Evolutionary conservation across 2,329 filamentous ascomycete species (phyloP).

Genomic region (Colletotrichum musae): DNA sequence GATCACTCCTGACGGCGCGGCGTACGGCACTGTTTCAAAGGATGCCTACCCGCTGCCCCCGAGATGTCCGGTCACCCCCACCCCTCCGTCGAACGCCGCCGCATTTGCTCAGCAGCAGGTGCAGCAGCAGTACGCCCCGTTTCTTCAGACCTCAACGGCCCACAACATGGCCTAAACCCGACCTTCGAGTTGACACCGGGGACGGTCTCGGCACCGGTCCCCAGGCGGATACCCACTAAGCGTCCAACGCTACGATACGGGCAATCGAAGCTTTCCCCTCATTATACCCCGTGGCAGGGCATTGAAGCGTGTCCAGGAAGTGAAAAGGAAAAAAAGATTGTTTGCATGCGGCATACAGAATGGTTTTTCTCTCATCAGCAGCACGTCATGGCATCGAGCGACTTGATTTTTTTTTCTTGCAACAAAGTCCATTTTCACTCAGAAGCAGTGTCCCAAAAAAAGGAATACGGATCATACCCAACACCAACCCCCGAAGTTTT

Average conservation of each 20-base stretch:
- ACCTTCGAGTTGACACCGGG: slow-evolving; percentile 23
- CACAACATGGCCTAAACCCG: slow-evolving; percentile 47
- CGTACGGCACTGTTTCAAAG: slow-evolving; percentile 64
- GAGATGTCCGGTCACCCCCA: slow-evolving; percentile 75
- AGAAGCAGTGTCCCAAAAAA: slow-evolving; percentile 59
- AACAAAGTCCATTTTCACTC: slow-evolving; percentile 48
- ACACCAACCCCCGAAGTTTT: slow-evolving; percentile 42
- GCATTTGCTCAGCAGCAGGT: slow-evolving; percentile 55
- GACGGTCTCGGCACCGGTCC: slow-evolving; percentile 4
- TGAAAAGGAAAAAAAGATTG: slow-evolving; percentile 40
- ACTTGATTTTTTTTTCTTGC: slow-evolving; percentile 48
- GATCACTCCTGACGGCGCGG: slow-evolving; percentile 82
- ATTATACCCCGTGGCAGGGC: slow-evolving; percentile 30
- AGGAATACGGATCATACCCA: slow-evolving; percentile 57
- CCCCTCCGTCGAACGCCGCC: slow-evolving; percentile 63
- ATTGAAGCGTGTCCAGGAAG: slow-evolving; percentile 34
- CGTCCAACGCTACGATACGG: slow-evolving; percentile 37
- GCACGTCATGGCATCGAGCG: slow-evolving; percentile 64
- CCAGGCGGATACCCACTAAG: slow-evolving; percentile 22
- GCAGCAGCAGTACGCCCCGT: slow-evolving; percentile 60
- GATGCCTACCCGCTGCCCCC: slow-evolving; percentile 64
- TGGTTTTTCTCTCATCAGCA: slow-evolving; percentile 52
- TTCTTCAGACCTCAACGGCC: slow-evolving; percentile 58
- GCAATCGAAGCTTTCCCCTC: slow-evolving; percentile 32
- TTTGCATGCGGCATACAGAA: slow-evolving; percentile 49